These are phyloP conservation scores for Usnea hakonensis DNA, from an alignment of 495 filamentous ascomycete species.

Conservation along the genomic window DNA sequence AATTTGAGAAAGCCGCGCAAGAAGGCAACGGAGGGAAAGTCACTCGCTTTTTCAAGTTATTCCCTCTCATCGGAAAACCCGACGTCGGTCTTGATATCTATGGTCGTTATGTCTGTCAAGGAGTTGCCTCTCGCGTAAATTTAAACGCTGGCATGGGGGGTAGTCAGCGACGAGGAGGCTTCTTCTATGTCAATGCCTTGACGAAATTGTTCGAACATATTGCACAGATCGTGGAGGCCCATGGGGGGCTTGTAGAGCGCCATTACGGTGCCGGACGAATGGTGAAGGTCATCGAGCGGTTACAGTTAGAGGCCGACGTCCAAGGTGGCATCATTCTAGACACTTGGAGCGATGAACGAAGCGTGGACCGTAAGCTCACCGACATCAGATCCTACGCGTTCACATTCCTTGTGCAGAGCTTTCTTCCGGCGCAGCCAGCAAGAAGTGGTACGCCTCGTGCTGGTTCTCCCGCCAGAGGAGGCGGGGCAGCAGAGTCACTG, in stretches of 20 bases:
- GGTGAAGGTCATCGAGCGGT: slow-evolving; percentile 87
- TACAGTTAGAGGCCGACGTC: slow-evolving; percentile 91
- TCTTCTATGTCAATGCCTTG: slow-evolving; percentile 87
- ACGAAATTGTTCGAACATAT: slow-evolving; percentile 96
- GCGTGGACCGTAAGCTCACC: slow-evolving; percentile 74
- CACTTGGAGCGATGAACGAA: slow-evolving; percentile 86
- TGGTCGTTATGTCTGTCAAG: slow-evolving; percentile 88
- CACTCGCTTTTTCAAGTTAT: slow-evolving; percentile 95
- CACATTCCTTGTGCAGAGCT: slow-evolving; percentile 92
- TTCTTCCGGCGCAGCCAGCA: slow-evolving; percentile 59
- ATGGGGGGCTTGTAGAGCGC: slow-evolving; percentile 79
- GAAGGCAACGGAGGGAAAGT: slow-evolving; percentile 79
- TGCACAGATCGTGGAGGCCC: slow-evolving; percentile 87
- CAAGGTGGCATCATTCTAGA: slow-evolving; percentile 97
- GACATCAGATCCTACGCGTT: slow-evolving; percentile 97
- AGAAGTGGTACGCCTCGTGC: slow-evolving; percentile 45
- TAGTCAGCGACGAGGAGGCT: slow-evolving; percentile 58
- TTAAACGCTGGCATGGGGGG: slow-evolving; percentile 55
- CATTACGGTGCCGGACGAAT: slow-evolving; percentile 90
- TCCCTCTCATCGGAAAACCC: slow-evolving; percentile 84
- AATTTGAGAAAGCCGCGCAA: slow-evolving; percentile 87
- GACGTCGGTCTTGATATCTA: slow-evolving; percentile 91
- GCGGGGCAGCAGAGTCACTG: slow-evolving; percentile 37
- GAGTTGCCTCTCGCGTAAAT: slow-evolving; percentile 76
- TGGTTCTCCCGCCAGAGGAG: slow-evolving; percentile 56